These are phyloP conservation scores for Hypomyces rosellus DNA, from an alignment of 2,329 filamentous ascomycete genomes.

Conservation along the genomic window DNA sequence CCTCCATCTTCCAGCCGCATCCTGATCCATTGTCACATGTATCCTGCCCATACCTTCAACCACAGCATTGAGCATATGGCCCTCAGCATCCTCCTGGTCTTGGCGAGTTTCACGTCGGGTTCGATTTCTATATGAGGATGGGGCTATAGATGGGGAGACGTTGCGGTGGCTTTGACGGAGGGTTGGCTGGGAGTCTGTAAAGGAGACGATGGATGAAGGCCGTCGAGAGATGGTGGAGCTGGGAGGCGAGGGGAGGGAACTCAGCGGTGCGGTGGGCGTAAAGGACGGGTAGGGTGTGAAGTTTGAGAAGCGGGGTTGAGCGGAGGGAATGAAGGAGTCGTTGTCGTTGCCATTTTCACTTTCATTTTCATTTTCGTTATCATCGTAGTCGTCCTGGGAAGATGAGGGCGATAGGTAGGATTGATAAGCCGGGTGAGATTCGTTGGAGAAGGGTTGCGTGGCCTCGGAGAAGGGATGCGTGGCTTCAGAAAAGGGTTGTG, in stretches of 20 bases:
- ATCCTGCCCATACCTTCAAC: conserved; percentile 31
- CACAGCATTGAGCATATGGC: conserved; percentile 25
- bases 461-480: too few relatives aligned
- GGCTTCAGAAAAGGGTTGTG: too few relatives aligned
- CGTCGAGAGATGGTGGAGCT: conserved; percentile 9
- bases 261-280: not conserved
- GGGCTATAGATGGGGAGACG: not conserved
- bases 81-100: conserved; percentile 21
- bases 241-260: conserved; percentile 18
- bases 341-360: not conserved
- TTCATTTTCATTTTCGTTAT: not conserved
- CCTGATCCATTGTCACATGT: conserved; percentile 29
- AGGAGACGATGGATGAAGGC: not conserved
- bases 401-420: not conserved
- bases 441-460: not conserved
- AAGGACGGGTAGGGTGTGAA: not conserved
- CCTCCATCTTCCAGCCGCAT: conserved; percentile 36
- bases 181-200: conserved; percentile 11
- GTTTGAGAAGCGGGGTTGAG: conserved; percentile 3
- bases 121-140: conserved; percentile 1
- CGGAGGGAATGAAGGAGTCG: conserved; percentile 2
- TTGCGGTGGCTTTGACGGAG: conserved; percentile 1
- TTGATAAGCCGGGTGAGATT: not conserved
- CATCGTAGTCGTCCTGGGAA: not conserved
- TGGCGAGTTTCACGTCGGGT: not conserved